Evolutionary conservation across 805 yeast genomes (phyloP).

Genomic region (Nakazawaea ishiwadae): DNA sequence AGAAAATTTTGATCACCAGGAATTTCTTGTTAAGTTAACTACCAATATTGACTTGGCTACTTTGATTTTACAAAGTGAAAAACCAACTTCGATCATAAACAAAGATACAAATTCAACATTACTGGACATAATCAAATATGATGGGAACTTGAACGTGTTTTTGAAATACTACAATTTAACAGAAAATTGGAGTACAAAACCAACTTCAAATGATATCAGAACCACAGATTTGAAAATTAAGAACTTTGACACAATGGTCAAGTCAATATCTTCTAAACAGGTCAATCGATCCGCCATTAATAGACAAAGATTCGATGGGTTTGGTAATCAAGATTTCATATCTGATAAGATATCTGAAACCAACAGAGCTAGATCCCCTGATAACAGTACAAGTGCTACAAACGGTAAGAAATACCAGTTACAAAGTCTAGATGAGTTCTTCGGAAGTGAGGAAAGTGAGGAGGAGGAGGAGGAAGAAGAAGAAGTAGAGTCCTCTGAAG

Average conservation of each 20-base stretch:
- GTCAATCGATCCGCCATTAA: background rate
- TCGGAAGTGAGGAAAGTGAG: slow-evolving; percentile 41
- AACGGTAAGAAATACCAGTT: slow-evolving; percentile 44
- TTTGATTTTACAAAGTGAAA: slow-evolving; percentile 71
- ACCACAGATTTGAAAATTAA: background rate
- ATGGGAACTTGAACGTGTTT: slow-evolving; percentile 13
- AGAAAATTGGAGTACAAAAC: slow-evolving; percentile 4
- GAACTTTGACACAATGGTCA: background rate
- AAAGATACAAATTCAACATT: background rate
- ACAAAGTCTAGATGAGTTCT: slow-evolving; percentile 85
- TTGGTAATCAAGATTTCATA: slow-evolving; percentile 5
- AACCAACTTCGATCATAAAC: slow-evolving; percentile 32
- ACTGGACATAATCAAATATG: slow-evolving; percentile 13
- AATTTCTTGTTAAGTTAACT: slow-evolving; percentile 15
- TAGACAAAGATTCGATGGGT: background rate
- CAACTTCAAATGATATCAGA: slow-evolving; percentile 6
- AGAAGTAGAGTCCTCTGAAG: slow-evolving; percentile 27
- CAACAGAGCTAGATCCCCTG: slow-evolving; percentile 12
- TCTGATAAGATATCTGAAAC: background rate
- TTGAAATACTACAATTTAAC: slow-evolving; percentile 5
- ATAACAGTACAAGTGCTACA: slow-evolving; percentile 15
- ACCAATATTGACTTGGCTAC: slow-evolving; percentile 54
- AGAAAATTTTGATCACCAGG: slow-evolving; percentile 14
- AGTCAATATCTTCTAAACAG: slow-evolving; percentile 7
- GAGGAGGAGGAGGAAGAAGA: slow-evolving; percentile 25